These are phyloP conservation scores for Arthrinium phaeospermum DNA, from an alignment of 2,329 filamentous ascomycete genomes.

Conservation along the genomic window DNA sequence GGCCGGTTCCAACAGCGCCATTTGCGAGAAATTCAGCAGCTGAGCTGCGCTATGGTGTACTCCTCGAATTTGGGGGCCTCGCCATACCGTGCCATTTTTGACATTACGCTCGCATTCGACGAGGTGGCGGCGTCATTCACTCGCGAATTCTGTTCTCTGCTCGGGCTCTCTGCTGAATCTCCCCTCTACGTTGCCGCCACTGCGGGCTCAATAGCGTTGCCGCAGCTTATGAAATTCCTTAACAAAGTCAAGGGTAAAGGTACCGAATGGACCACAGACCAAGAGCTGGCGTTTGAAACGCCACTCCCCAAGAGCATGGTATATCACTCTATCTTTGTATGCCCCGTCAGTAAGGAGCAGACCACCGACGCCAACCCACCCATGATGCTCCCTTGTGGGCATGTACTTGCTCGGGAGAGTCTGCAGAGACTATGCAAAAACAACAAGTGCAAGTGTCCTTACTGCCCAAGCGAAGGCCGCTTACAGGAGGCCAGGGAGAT, in stretches of 20 bases:
- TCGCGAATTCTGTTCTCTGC: slow-evolving; percentile 89
- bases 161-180: slow-evolving; percentile 88
- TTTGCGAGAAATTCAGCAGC: slow-evolving; percentile 77
- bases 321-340: slow-evolving; percentile 98
- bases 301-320: slow-evolving; percentile 65
- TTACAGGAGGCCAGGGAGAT: slow-evolving; percentile 78
- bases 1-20: slow-evolving; percentile 76
- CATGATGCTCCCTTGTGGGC: slow-evolving; percentile 95
- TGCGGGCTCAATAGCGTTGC: slow-evolving; percentile 89
- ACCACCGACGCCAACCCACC: slow-evolving; percentile 91
- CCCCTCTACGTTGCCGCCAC: slow-evolving; percentile 93
- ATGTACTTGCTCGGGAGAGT: slow-evolving; percentile 88
- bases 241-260: slow-evolving; percentile 86
- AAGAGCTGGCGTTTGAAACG: slow-evolving; percentile 84
- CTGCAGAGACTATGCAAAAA: slow-evolving; percentile 81
- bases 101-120: slow-evolving; percentile 76
- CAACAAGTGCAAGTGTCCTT: slow-evolving; percentile 89
- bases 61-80: slow-evolving; percentile 74
- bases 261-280: slow-evolving; percentile 91
- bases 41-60: slow-evolving; percentile 83
- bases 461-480: slow-evolving; percentile 86
- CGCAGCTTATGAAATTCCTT: slow-evolving; percentile 86
- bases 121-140: slow-evolving; percentile 89
- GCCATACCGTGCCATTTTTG: slow-evolving; percentile 81
- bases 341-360: slow-evolving; percentile 95